Evolutionary conservation across 2,329 filamentous ascomycete genomes (phyloP).

Genomic region (Coniochaeta sp.): DNA sequence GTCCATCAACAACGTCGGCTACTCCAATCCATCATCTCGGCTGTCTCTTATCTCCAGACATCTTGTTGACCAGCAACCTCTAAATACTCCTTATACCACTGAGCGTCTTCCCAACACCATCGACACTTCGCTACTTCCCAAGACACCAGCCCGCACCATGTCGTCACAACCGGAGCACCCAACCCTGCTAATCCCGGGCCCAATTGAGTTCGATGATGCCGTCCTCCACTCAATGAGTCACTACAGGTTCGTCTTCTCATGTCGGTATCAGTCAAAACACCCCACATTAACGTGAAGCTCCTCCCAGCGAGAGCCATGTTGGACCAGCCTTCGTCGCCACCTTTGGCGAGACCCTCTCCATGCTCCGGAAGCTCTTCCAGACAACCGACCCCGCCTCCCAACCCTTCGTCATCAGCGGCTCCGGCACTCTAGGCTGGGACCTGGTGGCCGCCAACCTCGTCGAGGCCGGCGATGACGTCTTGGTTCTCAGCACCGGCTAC

Average conservation of each 20-base stretch:
- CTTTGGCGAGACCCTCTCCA: constrained; percentile 82
- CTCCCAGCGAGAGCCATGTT: constrained; percentile 80
- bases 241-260: constrained; percentile 56
- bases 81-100: constrained; percentile 22
- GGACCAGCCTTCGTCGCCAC: constrained; percentile 79
- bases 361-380: constrained; percentile 92
- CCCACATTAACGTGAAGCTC: background rate
- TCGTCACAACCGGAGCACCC: constrained; percentile 54
- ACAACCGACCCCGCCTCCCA: constrained; percentile 75
- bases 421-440: constrained; percentile 95
- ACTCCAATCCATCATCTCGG: constrained; percentile 15
- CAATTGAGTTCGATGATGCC: constrained; percentile 97
- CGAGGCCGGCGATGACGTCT: constrained; percentile 80
- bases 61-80: constrained; percentile 20
- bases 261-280: background rate
- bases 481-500: constrained; percentile 94
- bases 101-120: constrained; percentile 19
- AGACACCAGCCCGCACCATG: constrained; percentile 36
- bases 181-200: constrained; percentile 89
- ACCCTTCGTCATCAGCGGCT: constrained; percentile 89
- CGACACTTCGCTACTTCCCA: constrained; percentile 18
- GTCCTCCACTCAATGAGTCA: constrained; percentile 93
- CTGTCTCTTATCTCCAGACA: constrained; percentile 29
- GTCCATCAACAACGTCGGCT: background rate
- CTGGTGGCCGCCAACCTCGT: constrained; percentile 88